Evolutionary conservation across 2,329 filamentous ascomycete species (phyloP).

Genomic region (Chalaropsis thielavioides): DNA sequence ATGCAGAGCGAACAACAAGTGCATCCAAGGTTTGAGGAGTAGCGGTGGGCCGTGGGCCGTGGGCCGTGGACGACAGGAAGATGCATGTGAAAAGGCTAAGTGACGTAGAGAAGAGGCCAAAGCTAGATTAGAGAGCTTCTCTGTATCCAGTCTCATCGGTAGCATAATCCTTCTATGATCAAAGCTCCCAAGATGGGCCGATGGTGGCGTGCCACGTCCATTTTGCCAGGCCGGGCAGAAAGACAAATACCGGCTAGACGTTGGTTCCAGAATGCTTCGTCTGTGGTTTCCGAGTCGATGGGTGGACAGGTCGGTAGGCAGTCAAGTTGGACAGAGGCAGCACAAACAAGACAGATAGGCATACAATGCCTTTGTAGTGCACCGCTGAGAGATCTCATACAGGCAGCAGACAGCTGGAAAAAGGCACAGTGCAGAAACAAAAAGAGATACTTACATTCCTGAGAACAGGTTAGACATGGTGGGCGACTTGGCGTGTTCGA

Average conservation of each 20-base stretch:
- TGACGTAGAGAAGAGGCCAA: neutral
- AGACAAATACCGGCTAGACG: neutral
- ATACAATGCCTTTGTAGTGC: neutral
- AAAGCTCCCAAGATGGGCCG: neutral
- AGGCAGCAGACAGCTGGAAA: neutral
- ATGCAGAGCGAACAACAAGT: neutral
- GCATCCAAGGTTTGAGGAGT: neutral
- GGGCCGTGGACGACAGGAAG: neutral
- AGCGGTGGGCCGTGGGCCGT: neutral
- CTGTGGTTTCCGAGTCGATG: neutral
- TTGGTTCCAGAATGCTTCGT: neutral
- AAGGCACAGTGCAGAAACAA: constrained; percentile 3
- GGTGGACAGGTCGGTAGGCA: neutral
- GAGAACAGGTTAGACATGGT: constrained; percentile 48
- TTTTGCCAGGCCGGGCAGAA: neutral
- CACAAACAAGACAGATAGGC: neutral
- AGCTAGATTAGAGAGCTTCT: neutral
- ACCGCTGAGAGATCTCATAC: neutral
- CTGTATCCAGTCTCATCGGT: neutral
- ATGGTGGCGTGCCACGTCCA: neutral
- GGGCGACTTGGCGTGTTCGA: constrained; percentile 17
- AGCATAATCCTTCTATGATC: neutral
- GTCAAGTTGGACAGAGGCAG: neutral
- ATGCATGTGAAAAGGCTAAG: neutral
- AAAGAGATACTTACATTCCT: constrained; percentile 39